These are phyloP conservation scores for Chrysanthemum seticuspe DNA, from an alignment of 129 eudicot species.

Conservation along the genomic window DNA sequence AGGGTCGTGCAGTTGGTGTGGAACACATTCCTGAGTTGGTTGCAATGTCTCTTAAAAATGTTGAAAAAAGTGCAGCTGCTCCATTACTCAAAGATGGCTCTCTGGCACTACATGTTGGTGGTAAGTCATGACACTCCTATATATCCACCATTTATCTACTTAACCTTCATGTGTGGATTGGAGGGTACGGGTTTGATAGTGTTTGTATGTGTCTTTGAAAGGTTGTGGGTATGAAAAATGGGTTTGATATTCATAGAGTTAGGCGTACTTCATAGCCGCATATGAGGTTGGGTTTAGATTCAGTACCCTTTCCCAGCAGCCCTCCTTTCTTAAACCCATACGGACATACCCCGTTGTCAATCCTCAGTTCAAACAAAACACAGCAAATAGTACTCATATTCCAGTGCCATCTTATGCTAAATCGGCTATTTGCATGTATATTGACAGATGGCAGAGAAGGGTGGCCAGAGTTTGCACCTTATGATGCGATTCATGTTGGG, in stretches of 20 bases:
- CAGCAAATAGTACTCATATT: not conserved
- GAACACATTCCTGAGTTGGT: conserved; percentile 94
- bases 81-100: conserved; percentile 72
- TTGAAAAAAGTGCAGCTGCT: conserved; percentile 78
- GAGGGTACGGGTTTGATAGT: not conserved
- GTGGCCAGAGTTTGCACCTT: conserved; percentile 88
- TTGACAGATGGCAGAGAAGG: conserved; percentile 87
- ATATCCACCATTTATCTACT: not conserved
- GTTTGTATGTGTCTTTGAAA: too few relatives aligned
- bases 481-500: conserved; percentile 97
- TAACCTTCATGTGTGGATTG: not conserved
- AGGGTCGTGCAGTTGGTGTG: conserved; percentile 87
- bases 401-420: not conserved
- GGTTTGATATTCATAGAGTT: too few relatives aligned
- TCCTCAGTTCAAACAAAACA: too few relatives aligned
- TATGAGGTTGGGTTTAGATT: too few relatives aligned
- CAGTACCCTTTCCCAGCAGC: too few relatives aligned
- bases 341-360: too few relatives aligned
- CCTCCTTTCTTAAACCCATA: too few relatives aligned
- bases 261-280: too few relatives aligned
- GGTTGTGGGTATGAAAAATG: too few relatives aligned
- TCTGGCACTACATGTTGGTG: conserved; percentile 71
- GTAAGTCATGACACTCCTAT: conserved; percentile 41
- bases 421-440: not conserved
- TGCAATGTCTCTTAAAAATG: conserved; percentile 54